Evolutionary conservation across 192 early-diverging fungal genomes (phyloP), one percentile per base, ranked within the genome.

Genomic region (Linnemannia zychae): DNA sequence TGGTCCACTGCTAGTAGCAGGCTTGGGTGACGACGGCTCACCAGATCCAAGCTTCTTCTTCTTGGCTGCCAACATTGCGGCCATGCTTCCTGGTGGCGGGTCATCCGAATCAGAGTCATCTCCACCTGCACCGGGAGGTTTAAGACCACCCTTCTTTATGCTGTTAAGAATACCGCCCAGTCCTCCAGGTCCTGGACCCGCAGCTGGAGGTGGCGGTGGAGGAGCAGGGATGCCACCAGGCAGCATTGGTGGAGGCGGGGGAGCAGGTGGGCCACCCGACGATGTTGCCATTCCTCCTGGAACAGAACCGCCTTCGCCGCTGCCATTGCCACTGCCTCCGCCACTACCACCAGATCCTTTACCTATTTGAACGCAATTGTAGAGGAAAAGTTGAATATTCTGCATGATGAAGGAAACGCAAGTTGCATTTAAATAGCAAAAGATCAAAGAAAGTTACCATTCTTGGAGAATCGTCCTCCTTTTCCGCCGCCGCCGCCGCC

Each of bases 51-150:
- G 74, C 33, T 76, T 76, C 70, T 85, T 85, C 50, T 85, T 85
- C 74, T 85, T 85, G n/a, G 78, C 83, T 22, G 83, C 83, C 57
- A 85, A 47, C 83, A 79, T 76, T 4, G 83, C 83, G 12, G 83
- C 83, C 68, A 85, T 37, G 40, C 77, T 79, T 79, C 83, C 78
- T 24, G 78, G 18, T 5, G 83, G 77, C 4, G 74, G 63, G n/a
- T 79, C 78, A 0, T 85, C 83, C 7, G 72, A 71, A 13, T 85
- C 83, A 0, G 83, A 85, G 17, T 73, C 83, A 24, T 48, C 4
- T 16, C 49, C 76, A 7, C 72, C 76, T 31, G 63, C 73, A 17
- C 67, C 72, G 34, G 28, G 33, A 7, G 47, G 57, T 16, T 60
- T n/a, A 15, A 22, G 18, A 33, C 34, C 20, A 33, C 77, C 77